Conservation (phyloP, 495 filamentous ascomycete genomes). For the Penicillium flavigenum region DNA sequence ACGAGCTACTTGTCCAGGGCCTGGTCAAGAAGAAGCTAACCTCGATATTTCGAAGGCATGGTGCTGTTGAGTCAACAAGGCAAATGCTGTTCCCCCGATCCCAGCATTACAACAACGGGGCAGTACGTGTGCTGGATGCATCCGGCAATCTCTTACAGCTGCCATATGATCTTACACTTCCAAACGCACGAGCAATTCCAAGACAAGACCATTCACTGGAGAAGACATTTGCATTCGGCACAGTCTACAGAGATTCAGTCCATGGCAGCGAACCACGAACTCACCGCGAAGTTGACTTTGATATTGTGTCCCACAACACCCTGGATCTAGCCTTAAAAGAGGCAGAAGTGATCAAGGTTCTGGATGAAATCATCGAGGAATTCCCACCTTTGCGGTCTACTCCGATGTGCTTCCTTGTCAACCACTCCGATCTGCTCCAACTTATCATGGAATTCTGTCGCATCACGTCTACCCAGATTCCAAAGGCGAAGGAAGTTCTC, state of each 20-base stretch:
- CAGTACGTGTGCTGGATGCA: conserved; percentile 75
- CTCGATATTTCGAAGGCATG: conserved; percentile 84
- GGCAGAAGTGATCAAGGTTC: conserved; percentile 89
- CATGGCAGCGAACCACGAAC: conserved; percentile 77
- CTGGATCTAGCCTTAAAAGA: conserved; percentile 86
- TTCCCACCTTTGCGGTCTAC: conserved; percentile 71
- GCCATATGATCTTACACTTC: conserved; percentile 87
- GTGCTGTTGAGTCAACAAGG: conserved; percentile 77
- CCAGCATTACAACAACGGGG: conserved; percentile 67
- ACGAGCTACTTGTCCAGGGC: conserved; percentile 68
- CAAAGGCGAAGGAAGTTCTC: conserved; percentile 74
- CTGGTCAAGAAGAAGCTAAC: conserved; percentile 74
- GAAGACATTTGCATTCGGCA: conserved; percentile 85
- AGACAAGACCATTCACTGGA: conserved; percentile 63
- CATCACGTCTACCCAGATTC: conserved; percentile 65
- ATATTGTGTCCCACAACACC: conserved; percentile 78
- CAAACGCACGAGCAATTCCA: conserved; percentile 83
- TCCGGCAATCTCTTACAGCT: conserved; percentile 84
- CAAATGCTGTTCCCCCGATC: conserved; percentile 79
- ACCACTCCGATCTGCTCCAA: conserved; percentile 81
- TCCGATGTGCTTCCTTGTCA: conserved; percentile 88
- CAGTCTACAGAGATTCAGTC: conserved; percentile 77
- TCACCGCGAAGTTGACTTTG: conserved; percentile 90
- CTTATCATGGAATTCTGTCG: conserved; percentile 85
- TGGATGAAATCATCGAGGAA: conserved; percentile 83